phyloP scores from a whole-genome alignment of 2,329 filamentous ascomycete genomes.

The Lasiodiplodia theobromae region DNA sequence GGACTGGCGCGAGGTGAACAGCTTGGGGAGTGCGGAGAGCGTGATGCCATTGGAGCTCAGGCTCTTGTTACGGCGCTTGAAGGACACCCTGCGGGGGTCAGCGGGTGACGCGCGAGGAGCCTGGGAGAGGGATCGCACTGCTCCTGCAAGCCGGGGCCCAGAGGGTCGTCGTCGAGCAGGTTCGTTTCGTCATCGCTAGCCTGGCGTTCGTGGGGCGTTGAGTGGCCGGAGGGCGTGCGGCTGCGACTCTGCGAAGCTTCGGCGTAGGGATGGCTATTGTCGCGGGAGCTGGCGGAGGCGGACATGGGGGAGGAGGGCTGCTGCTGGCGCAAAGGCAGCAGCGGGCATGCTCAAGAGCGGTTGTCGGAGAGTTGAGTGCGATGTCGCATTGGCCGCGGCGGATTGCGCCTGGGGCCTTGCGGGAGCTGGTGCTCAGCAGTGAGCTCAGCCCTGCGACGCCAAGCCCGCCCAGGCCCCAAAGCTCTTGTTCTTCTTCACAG shows the following conservation, averaged over 20 bases:
- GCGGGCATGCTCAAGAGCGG: constrained; percentile 17
- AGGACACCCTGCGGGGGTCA: constrained; percentile 60
- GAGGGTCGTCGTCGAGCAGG: constrained; percentile 63
- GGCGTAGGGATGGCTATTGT: constrained; percentile 38
- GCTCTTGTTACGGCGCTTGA: constrained; percentile 72
- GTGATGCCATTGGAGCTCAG: constrained; percentile 43
- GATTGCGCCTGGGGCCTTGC: background rate
- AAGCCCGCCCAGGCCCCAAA: constrained; percentile 7
- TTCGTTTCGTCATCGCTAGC: constrained; percentile 59
- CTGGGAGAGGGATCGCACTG: background rate
- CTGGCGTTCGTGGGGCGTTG: constrained; percentile 48
- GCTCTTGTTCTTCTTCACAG: background rate
- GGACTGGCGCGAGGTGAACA: constrained; percentile 46
- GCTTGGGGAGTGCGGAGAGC: constrained; percentile 52
- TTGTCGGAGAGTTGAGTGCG: background rate
- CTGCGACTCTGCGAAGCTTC: constrained; percentile 55
- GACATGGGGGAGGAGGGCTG: constrained; percentile 8
- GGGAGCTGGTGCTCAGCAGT: background rate
- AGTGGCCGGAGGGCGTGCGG: constrained; percentile 42
- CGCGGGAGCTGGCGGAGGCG: constrained; percentile 9
- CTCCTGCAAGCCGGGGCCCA: constrained; percentile 45
- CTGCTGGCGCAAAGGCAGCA: constrained; percentile 15
- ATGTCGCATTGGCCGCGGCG: constrained; percentile 18
- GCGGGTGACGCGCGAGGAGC: background rate
- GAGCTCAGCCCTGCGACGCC: constrained; percentile 26